These are phyloP conservation scores for Saccharata proteae DNA, from an alignment of 2,329 filamentous ascomycete species.

Conservation along the genomic window DNA sequence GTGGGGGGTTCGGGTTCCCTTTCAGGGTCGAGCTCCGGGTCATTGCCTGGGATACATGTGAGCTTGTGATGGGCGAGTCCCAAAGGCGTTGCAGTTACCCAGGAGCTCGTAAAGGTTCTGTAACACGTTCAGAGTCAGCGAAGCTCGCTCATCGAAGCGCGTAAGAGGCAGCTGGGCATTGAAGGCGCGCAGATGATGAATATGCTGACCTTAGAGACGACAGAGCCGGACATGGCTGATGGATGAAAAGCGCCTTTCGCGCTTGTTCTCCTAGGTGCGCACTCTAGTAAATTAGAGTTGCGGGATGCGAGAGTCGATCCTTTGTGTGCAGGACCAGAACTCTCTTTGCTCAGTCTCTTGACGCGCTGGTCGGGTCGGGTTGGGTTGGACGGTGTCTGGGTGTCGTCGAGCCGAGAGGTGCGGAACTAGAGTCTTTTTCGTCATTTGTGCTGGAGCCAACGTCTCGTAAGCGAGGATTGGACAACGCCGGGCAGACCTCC, in stretches of 20 bases:
- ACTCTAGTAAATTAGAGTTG: conserved; percentile 21
- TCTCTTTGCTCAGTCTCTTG: conserved; percentile 18
- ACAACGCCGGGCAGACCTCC: too few relatives aligned
- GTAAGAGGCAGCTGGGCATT: background rate
- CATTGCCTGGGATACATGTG: conserved; percentile 44
- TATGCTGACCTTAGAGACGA: conserved; percentile 31
- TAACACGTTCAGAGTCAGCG: conserved; percentile 2
- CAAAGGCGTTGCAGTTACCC: conserved; percentile 48
- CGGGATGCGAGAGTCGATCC: conserved; percentile 27
- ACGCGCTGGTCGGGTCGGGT: conserved; percentile 4
- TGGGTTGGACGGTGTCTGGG: conserved; percentile 6
- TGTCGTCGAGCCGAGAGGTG: conserved; percentile 1
- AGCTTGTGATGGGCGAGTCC: conserved; percentile 13
- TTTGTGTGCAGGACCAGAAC: conserved; percentile 25
- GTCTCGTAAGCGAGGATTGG: too few relatives aligned
- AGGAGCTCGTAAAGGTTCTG: conserved; percentile 98
- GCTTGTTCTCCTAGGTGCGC: conserved; percentile 30
- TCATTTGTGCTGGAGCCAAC: too few relatives aligned
- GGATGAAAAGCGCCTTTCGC: conserved; percentile 32
- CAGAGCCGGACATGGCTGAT: conserved; percentile 22
- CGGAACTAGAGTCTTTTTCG: too few relatives aligned
- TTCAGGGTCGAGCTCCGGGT: conserved; percentile 60
- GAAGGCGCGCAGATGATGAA: conserved; percentile 9
- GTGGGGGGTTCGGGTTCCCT: conserved; percentile 64
- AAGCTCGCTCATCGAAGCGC: background rate